These are phyloP conservation scores for Hondaea fermentalgiana DNA, from an alignment of 108 stramenopile species.

Conservation along the genomic window DNA sequence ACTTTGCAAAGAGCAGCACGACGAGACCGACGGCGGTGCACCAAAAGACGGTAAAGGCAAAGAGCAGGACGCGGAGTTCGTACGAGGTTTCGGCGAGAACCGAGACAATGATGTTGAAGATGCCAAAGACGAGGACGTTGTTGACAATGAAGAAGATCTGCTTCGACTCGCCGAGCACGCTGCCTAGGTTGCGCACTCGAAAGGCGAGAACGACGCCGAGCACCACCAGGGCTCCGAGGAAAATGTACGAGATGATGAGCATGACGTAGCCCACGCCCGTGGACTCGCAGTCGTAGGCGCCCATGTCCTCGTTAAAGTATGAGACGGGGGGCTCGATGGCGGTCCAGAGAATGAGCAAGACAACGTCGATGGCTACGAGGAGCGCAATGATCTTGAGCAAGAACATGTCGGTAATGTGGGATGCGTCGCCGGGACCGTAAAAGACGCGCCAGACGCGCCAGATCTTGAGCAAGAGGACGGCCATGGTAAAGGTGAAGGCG, in stretches of 20 bases:
- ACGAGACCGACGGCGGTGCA: not conserved
- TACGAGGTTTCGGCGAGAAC: not conserved
- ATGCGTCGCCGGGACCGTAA: not conserved
- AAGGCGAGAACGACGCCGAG: not conserved
- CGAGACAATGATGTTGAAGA: not conserved
- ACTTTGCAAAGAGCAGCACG: not conserved
- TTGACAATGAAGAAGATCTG: constrained; percentile 16
- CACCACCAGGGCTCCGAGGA: not conserved
- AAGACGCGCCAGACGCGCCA: constrained; percentile 18
- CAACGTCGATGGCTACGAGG: not conserved
- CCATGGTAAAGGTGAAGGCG: not conserved
- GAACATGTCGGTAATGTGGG: not conserved
- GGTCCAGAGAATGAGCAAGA: not conserved
- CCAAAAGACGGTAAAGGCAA: not conserved
- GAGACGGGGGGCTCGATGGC: not conserved
- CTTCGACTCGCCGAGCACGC: constrained; percentile 6
- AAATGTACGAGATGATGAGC: not conserved
- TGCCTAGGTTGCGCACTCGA: not conserved
- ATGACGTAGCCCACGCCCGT: not conserved
- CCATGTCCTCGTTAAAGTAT: not conserved
- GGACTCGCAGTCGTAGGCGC: not conserved
- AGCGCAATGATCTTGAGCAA: not conserved
- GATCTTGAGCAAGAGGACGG: not conserved
- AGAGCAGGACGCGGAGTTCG: not conserved
- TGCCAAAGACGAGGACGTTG: not conserved